phyloP scores from a whole-genome alignment of 306 rosid genomes.

The Arachis stenosperma region DNA sequence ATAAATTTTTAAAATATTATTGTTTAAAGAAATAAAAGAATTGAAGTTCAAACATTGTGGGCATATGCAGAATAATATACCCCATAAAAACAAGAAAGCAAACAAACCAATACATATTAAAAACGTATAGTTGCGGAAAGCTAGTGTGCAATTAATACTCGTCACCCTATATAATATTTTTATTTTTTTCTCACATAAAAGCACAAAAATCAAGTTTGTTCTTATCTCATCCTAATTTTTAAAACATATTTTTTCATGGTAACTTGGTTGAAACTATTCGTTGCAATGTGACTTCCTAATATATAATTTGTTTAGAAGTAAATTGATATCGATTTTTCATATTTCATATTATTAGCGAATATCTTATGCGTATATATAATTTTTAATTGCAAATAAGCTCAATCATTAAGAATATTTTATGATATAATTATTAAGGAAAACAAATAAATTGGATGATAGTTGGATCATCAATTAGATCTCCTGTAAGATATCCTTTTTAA shows the following conservation, averaged over 20 bases:
- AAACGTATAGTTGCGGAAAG: conserved; percentile 47
- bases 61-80: conserved; percentile 45
- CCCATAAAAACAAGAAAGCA: conserved; percentile 24
- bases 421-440: not conserved
- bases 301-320: not conserved
- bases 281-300: conserved; percentile 2
- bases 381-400: not conserved
- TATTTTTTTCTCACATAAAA: conserved; percentile 22
- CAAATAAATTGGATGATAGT: not conserved
- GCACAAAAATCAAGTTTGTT: conserved; percentile 41
- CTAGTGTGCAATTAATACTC: conserved; percentile 51
- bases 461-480: not conserved
- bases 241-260: not conserved
- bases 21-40: conserved; percentile 18
- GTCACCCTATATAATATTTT: conserved; percentile 48
- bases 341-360: not conserved
- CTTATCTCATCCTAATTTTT: conserved; percentile 50
- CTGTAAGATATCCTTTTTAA: not conserved
- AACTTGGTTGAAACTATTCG: not conserved
- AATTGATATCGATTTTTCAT: not conserved
- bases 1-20: not conserved
- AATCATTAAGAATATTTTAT: not conserved
- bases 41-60: conserved; percentile 27
- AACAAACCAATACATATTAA: conserved; percentile 34
- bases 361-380: not conserved